These are phyloP conservation scores for Ophiocordyceps sinensis DNA, from an alignment of 2,329 filamentous ascomycete species.

Conservation along the genomic window DNA sequence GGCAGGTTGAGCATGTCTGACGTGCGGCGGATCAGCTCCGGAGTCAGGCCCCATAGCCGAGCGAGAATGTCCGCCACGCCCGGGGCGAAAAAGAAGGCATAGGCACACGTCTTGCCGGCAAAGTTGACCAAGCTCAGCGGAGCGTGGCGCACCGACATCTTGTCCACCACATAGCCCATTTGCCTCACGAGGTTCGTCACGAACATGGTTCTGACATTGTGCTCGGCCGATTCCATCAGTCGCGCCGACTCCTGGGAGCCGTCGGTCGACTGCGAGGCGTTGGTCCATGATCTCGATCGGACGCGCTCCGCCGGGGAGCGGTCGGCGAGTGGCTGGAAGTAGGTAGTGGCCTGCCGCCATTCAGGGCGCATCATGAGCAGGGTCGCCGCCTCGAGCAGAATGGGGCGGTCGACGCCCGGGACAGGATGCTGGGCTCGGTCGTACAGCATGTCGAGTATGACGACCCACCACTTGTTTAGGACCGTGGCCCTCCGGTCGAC, in stretches of 20 bases:
- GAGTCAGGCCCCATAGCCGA: slow-evolving; percentile 61
- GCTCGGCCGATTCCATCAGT: slow-evolving; percentile 55
- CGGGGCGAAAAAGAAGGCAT: slow-evolving; percentile 85
- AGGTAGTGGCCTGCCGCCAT: slow-evolving; percentile 63
- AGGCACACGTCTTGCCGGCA: slow-evolving; percentile 79
- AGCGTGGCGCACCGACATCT: slow-evolving; percentile 64
- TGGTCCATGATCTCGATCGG: slow-evolving; percentile 30
- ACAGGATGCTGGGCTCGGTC: slow-evolving; percentile 54
- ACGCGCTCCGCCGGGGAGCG: slow-evolving; percentile 33
- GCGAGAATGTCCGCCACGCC: slow-evolving; percentile 74
- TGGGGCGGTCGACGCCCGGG: slow-evolving; percentile 68
- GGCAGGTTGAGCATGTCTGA: slow-evolving; percentile 54
- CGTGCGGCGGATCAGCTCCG: slow-evolving; percentile 55
- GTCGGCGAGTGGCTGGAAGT: slow-evolving; percentile 47
- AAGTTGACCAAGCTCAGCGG: slow-evolving; percentile 61
- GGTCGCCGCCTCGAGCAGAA: slow-evolving; percentile 63
- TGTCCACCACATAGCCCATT: slow-evolving; percentile 76
- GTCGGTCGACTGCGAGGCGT: slow-evolving; percentile 44
- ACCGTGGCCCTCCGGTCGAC: slow-evolving; percentile 67
- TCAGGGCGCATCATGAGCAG: slow-evolving; percentile 80
- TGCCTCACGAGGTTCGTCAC: slow-evolving; percentile 69
- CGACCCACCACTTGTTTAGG: slow-evolving; percentile 83
- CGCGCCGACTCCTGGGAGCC: slow-evolving; percentile 48
- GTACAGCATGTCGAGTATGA: slow-evolving; percentile 67
- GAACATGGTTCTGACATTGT: slow-evolving; percentile 82